Conservation (phyloP, 805 yeast species). For the Yamadazyma sp. region DNA sequence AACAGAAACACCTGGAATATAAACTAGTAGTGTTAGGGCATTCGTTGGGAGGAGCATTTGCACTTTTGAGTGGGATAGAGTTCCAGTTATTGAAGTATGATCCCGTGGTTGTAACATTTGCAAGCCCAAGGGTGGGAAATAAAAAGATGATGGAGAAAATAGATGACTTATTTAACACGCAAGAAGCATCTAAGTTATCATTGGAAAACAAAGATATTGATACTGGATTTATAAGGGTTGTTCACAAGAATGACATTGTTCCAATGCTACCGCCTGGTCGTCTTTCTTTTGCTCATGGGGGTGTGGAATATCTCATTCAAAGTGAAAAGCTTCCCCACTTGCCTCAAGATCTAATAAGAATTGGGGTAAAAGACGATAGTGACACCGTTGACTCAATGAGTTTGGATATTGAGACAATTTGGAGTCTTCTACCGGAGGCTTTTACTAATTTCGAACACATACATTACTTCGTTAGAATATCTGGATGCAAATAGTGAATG, state of each 20-base stretch:
- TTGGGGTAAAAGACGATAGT: constrained; percentile 10
- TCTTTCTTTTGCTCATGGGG: constrained; percentile 41
- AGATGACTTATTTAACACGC: constrained; percentile 48
- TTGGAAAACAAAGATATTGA: constrained; percentile 23
- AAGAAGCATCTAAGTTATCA: constrained; percentile 21
- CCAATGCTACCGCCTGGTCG: constrained; percentile 57
- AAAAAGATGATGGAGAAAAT: constrained; percentile 48
- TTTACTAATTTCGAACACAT: constrained; percentile 21
- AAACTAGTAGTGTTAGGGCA: constrained; percentile 63
- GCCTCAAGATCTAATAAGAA: constrained; percentile 18
- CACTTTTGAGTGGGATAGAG: constrained; percentile 63
- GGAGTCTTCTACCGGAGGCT: constrained; percentile 3
- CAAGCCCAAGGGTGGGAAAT: constrained; percentile 67
- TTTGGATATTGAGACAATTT: background rate
- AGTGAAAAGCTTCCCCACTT: constrained; percentile 39
- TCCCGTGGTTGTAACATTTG: constrained; percentile 61
- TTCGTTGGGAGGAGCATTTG: constrained; percentile 75
- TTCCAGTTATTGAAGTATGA: constrained; percentile 51
- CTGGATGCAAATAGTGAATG: constrained; percentile 27
- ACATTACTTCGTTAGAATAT: constrained; percentile 30
- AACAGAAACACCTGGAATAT: constrained; percentile 46
- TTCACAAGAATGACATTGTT: constrained; percentile 57
- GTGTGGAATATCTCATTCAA: constrained; percentile 50
- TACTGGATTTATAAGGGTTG: constrained; percentile 54
- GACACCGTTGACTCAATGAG: background rate